Conservation (phyloP, 495 filamentous ascomycete species). For the Bombardia bombarda region DNA sequence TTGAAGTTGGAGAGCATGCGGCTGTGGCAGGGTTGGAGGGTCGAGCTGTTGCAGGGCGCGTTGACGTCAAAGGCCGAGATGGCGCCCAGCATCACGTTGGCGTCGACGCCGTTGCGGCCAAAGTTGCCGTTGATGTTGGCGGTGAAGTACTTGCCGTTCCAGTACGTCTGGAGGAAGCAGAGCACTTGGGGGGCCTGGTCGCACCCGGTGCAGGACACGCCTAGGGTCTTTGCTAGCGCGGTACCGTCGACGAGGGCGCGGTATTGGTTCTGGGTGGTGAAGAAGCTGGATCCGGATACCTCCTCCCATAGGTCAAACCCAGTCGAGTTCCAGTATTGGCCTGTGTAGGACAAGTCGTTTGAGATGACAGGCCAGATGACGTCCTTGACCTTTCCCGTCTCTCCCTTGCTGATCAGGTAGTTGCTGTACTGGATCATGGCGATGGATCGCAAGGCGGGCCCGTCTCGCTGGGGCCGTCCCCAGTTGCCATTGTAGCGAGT, state of each 20-base stretch:
- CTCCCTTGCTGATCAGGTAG: conserved; percentile 35
- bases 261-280: conserved; percentile 31
- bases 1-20: conserved; percentile 56
- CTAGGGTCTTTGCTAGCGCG: conserved; percentile 39
- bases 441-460: conserved; percentile 56
- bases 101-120: conserved; percentile 48
- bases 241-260: conserved; percentile 51
- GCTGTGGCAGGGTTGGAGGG: conserved; percentile 53
- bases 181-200: conserved; percentile 47
- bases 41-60: conserved; percentile 43
- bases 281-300: conserved; percentile 52
- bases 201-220: conserved; percentile 30
- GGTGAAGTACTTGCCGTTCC: conserved; percentile 47
- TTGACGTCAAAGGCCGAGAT: conserved; percentile 53
- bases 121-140: conserved; percentile 43
- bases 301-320: conserved; percentile 68
- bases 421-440: conserved; percentile 38
- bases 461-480: conserved; percentile 57
- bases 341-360: conserved; percentile 58
- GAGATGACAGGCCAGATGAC: conserved; percentile 52
- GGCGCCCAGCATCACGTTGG: conserved; percentile 50
- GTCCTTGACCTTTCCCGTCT: conserved; percentile 24
- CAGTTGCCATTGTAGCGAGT: conserved; percentile 17
- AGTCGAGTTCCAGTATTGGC: conserved; percentile 57
- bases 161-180: conserved; percentile 56